These are phyloP conservation scores for Colletotrichum echinochloae DNA, from an alignment of 2,329 filamentous ascomycete genomes.

Conservation along the genomic window DNA sequence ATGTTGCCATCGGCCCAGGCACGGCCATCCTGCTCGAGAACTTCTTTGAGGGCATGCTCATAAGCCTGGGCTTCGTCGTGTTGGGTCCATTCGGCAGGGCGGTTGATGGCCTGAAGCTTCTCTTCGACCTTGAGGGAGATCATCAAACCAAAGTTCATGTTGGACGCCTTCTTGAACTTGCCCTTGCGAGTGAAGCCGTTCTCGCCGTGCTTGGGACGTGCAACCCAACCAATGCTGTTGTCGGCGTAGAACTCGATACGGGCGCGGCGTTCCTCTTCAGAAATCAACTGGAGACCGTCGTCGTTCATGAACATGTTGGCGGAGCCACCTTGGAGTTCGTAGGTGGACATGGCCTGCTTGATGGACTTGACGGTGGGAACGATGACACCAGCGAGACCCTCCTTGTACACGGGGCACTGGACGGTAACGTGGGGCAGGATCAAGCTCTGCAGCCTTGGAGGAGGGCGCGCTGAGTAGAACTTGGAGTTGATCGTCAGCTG, in stretches of 20 bases:
- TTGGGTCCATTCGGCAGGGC: slow-evolving; percentile 73
- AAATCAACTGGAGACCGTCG: slow-evolving; percentile 77
- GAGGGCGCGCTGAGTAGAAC: slow-evolving; percentile 81
- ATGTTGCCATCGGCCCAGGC: slow-evolving; percentile 89
- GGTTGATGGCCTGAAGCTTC: slow-evolving; percentile 68
- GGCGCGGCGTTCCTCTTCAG: slow-evolving; percentile 70
- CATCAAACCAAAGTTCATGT: slow-evolving; percentile 79
- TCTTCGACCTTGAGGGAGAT: slow-evolving; percentile 78
- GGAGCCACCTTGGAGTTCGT: slow-evolving; percentile 81
- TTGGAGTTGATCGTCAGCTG: slow-evolving; percentile 82
- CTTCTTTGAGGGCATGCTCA: slow-evolving; percentile 72
- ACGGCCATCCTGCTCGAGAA: slow-evolving; percentile 74
- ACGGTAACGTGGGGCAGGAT: slow-evolving; percentile 81
- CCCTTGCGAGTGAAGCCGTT: slow-evolving; percentile 72
- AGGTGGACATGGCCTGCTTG: slow-evolving; percentile 81
- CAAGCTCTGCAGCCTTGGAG: slow-evolving; percentile 67
- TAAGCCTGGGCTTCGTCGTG: slow-evolving; percentile 76
- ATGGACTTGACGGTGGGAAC: slow-evolving; percentile 81
- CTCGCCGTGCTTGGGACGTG: slow-evolving; percentile 72
- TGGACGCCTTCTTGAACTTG: slow-evolving; percentile 78
- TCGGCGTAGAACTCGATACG: slow-evolving; percentile 77
- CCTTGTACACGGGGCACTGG: slow-evolving; percentile 90
- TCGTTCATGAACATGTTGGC: slow-evolving; percentile 84
- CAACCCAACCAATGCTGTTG: slow-evolving; percentile 77
- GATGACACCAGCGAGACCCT: slow-evolving; percentile 81